phyloP scores from a whole-genome alignment of 2,329 filamentous ascomycete species.

The Fusarium poae region DNA sequence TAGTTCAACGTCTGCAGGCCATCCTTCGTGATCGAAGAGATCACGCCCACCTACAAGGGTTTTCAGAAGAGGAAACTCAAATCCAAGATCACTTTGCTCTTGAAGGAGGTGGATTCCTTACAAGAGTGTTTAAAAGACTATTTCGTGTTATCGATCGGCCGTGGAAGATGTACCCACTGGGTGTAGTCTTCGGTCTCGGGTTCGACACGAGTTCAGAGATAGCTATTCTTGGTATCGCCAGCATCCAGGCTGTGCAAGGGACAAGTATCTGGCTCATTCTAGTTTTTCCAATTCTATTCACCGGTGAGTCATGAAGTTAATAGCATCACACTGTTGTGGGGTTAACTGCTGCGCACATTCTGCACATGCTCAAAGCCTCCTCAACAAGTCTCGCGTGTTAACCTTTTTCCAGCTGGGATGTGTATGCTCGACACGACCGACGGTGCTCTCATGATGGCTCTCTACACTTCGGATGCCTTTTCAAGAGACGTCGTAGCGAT shows the following conservation, averaged over 20 bases:
- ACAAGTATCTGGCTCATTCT: conserved; percentile 95
- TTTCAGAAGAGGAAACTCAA: conserved; percentile 40
- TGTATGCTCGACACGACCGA: conserved; percentile 93
- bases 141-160: conserved; percentile 81
- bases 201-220: conserved; percentile 98
- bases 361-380: too few relatives aligned
- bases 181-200: conserved; percentile 88
- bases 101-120: conserved; percentile 82
- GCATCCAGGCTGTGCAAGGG: conserved; percentile 85
- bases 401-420: conserved; percentile 77
- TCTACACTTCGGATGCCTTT: conserved; percentile 86
- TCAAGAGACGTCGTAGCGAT: conserved; percentile 88
- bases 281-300: conserved; percentile 91
- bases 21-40: conserved; percentile 62
- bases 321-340: too few relatives aligned
- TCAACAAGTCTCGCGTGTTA: not conserved
- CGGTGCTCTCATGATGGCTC: conserved; percentile 92
- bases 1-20: conserved; percentile 75
- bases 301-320: conserved; percentile 64
- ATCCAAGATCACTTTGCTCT: conserved; percentile 70
- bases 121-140: conserved; percentile 76
- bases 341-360: too few relatives aligned
- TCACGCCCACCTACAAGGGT: conserved; percentile 47
- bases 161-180: conserved; percentile 97
- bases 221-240: conserved; percentile 89